Conservation (phyloP, 352 stramenopile species). For the Labyrinthula sp. region DNA sequence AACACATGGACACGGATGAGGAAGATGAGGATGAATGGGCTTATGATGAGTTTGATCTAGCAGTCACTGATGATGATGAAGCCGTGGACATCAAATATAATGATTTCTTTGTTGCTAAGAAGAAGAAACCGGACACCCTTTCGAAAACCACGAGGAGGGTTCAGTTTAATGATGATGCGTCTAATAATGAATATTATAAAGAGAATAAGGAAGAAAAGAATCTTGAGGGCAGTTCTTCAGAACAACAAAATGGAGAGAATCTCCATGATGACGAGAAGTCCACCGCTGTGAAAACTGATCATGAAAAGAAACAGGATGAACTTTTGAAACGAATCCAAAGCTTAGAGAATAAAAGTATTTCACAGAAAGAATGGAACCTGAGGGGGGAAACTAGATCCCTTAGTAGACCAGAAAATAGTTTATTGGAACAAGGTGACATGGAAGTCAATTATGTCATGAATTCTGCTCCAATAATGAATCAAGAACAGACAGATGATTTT, state of each 20-base stretch:
- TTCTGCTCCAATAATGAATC: slow-evolving; percentile 57
- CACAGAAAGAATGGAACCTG: slow-evolving; percentile 57
- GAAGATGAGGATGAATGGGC: no score
- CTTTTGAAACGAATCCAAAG: slow-evolving; percentile 46
- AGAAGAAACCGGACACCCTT: no score
- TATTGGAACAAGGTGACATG: slow-evolving; percentile 52
- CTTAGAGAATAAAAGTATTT: slow-evolving; percentile 53
- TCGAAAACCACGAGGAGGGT: no score
- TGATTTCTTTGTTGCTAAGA: no score
- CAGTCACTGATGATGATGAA: no score
- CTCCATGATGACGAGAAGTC: slow-evolving; percentile 3
- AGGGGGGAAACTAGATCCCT: slow-evolving; percentile 55
- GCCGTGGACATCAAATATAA: no score
- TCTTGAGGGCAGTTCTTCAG: not conserved
- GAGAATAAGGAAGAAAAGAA: not conserved
- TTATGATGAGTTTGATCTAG: no score
- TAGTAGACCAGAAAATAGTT: slow-evolving; percentile 58
- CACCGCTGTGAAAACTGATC: slow-evolving; percentile 1
- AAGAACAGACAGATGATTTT: slow-evolving; percentile 54
- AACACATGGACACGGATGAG: no score
- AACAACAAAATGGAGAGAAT: slow-evolving; percentile 1
- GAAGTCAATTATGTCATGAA: slow-evolving; percentile 60
- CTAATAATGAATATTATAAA: no score
- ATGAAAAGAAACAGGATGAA: slow-evolving; percentile 22
- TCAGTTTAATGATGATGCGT: no score